phyloP scores from a whole-genome alignment of 768 basidiomycete genomes.

The Psilocybe sp. region DNA sequence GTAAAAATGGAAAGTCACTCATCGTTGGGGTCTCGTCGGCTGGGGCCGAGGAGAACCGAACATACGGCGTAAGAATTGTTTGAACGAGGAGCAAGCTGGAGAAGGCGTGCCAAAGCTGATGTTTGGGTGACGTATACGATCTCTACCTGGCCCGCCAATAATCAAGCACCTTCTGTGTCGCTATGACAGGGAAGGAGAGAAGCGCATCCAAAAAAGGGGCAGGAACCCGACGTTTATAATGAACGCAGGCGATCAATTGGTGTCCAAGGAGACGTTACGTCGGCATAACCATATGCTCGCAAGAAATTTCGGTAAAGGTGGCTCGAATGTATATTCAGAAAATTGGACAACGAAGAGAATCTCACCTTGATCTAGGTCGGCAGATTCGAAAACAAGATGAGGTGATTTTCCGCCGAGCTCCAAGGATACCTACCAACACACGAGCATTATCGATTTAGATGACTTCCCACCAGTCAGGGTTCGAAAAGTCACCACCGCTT shows the following conservation, averaged over 20 bases:
- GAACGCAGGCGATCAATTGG: neutral
- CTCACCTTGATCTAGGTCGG: conserved; percentile 82
- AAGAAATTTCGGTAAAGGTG: neutral
- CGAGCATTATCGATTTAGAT: neutral
- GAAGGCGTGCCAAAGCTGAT: too few species aligned
- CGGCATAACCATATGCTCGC: neutral
- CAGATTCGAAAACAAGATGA: conserved; percentile 85
- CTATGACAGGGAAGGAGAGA: too few species aligned
- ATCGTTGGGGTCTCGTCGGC: too few species aligned
- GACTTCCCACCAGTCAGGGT: conserved; percentile 2
- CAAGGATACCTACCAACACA: conserved; percentile 65
- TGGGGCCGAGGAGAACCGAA: too few species aligned
- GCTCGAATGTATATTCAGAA: neutral
- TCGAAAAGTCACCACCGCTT: neutral
- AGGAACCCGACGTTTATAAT: neutral
- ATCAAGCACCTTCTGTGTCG: neutral
- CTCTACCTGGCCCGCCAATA: neutral
- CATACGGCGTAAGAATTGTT: too few species aligned
- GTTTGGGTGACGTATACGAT: too few species aligned
- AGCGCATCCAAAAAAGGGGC: too few species aligned
- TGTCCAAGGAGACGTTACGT: neutral
- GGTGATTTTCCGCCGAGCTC: conserved; percentile 95
- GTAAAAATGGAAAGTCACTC: too few species aligned
- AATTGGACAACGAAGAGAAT: neutral
- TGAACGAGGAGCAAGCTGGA: too few species aligned